Evolutionary conservation across 2,329 filamentous ascomycete species (phyloP), one percentile per base, ranked within the genome.

Genomic region (Gaeumannomyces sp.): DNA sequence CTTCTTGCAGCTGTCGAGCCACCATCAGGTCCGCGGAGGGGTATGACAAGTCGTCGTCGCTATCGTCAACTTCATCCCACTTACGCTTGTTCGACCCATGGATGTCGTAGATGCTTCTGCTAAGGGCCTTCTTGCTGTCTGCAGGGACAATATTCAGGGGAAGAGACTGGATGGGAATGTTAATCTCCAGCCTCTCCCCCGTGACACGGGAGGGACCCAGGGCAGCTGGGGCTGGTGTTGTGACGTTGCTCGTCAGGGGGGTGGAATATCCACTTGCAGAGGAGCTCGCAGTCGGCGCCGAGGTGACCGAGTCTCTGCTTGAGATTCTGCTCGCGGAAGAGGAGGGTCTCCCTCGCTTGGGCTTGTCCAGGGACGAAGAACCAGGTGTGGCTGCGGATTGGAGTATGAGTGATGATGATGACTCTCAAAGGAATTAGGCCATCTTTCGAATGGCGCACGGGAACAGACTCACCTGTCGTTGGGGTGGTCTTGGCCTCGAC

Each of bases 1-100:
- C 79, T 35, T 83, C 76, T 70, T 89, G 87, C 63, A 90, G 76
- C 58, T 76, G 76, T 59, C 79, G 75, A 45, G 87, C 87, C 56
- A 90, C 73, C 60, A 81, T 78, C 16, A 81, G 83, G 72, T 85
- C 82, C 2, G 72, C 69, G 7, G 73, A 73, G 28, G 67, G 68
- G 22, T 78, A 76, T 0, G 76, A 75, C 2, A 78, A 73, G 1
- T 76, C 76, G 13, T 80, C 77, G 1, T 78, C 74, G 62, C 75
- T 72, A 67, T 83, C 74, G n/a, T 76, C 77, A 63, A 80, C 75
- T 38, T 77, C 72, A 64, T 77, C 67, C 61, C 79, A 74, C 73
- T 84, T 83, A 64, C 76, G 72, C 67, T 82, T 76, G 28, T 68
- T 70, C 16, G 53, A 70, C 4, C 76, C 65, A 53, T 75, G 76